These are phyloP conservation scores for Epichloe aotearoae DNA, from an alignment of 2,329 filamentous ascomycete species.

Conservation along the genomic window DNA sequence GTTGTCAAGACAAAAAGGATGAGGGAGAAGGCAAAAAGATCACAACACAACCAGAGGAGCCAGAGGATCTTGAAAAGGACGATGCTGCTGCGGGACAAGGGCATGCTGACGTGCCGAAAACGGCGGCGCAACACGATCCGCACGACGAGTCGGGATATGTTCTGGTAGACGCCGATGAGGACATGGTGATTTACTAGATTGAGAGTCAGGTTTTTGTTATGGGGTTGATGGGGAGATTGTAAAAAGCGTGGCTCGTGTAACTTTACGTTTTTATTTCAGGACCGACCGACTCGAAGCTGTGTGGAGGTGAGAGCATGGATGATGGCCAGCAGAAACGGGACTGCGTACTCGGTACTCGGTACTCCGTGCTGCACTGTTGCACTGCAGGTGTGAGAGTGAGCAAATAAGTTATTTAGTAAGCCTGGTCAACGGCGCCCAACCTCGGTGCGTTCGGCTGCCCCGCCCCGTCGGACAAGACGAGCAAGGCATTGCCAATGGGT, in stretches of 20 bases:
- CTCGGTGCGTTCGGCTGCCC: too few relatives aligned
- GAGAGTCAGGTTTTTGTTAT: background rate
- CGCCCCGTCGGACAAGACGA: background rate
- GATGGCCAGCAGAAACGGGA: background rate
- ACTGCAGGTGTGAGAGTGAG: too few relatives aligned
- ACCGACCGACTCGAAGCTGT: background rate
- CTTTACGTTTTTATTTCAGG: background rate
- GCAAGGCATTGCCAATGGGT: too few relatives aligned
- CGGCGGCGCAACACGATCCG: conserved; percentile 25
- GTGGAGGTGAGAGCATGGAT: background rate
- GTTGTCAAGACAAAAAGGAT: conserved; percentile 17
- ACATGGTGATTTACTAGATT: conserved; percentile 75
- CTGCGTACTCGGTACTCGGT: too few relatives aligned
- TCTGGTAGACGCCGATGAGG: conserved; percentile 73
- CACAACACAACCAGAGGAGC: background rate
- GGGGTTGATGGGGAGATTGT: background rate
- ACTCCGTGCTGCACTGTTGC: too few relatives aligned
- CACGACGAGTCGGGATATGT: conserved; percentile 65
- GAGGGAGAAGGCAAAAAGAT: conserved; percentile 12
- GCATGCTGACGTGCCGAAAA: background rate
- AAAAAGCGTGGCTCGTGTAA: background rate
- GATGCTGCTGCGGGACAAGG: background rate
- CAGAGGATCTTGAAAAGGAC: background rate
- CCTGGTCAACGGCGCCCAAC: too few relatives aligned
- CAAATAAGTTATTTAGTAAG: too few relatives aligned